A percentile compares a stretch with the other conserved stretches of the same genome.
phyloP scores from a whole-genome alignment of 2,329 filamentous ascomycete species.

The Cordyceps tenuipes region DNA sequence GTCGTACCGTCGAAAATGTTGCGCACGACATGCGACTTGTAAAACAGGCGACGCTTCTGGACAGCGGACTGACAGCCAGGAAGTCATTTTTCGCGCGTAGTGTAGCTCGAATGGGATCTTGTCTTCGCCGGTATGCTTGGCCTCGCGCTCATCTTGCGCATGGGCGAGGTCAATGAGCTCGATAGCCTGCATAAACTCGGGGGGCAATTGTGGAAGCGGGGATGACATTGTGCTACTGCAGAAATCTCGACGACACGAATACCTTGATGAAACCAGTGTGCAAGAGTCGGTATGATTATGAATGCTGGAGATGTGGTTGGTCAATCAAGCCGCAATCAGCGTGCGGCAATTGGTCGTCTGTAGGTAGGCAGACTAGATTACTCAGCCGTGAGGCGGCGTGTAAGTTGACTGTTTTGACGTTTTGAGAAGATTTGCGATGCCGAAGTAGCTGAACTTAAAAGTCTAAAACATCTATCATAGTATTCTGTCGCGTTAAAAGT shows the following conservation, averaged over 20 bases:
- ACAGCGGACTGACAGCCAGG: slow-evolving; percentile 55
- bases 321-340: neutral
- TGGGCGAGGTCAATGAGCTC: slow-evolving; percentile 62
- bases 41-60: slow-evolving; percentile 58
- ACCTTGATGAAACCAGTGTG: neutral
- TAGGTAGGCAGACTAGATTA: neutral
- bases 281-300: neutral
- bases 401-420: neutral
- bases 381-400: neutral
- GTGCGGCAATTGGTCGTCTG: neutral
- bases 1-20: slow-evolving; percentile 63
- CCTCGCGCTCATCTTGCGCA: slow-evolving; percentile 21
- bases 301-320: neutral
- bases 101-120: slow-evolving; percentile 68
- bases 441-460: neutral
- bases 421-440: neutral
- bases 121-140: slow-evolving; percentile 29
- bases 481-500: too few species aligned
- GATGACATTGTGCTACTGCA: neutral
- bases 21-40: slow-evolving; percentile 69
- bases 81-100: slow-evolving; percentile 73
- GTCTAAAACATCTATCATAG: neutral
- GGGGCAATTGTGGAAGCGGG: slow-evolving; percentile 25
- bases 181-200: slow-evolving; percentile 45
- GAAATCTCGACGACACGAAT: neutral